Conservation (phyloP, 73 alveolate genomes). For the Blepharisma japonicum region DNA sequence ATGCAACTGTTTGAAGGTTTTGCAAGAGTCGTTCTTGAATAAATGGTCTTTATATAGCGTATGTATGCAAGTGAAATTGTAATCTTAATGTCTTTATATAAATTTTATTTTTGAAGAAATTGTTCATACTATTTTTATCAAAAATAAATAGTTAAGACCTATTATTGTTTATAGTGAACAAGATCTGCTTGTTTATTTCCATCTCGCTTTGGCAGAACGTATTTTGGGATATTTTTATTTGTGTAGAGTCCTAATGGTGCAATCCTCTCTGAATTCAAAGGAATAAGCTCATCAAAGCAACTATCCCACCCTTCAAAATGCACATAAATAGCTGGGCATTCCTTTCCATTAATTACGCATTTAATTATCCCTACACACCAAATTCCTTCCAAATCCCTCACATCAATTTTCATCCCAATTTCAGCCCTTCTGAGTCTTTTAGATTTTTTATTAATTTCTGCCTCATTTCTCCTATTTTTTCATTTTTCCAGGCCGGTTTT, state of each 20-base stretch:
- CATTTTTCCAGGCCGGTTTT: not conserved
- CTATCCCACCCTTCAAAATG: conserved; percentile 68
- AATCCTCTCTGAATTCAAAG: conserved; percentile 52
- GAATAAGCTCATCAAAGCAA: conserved; percentile 62
- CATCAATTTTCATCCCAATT: conserved; percentile 49
- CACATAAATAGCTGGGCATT: not conserved
- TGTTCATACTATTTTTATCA: too few relatives aligned
- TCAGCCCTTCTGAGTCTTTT: conserved; percentile 30
- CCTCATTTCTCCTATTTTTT: conserved; percentile 29
- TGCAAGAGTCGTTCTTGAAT: too few relatives aligned
- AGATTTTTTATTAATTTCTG: conserved; percentile 39
- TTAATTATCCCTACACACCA: conserved; percentile 66
- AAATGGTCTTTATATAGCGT: too few relatives aligned
- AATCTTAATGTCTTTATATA: too few relatives aligned
- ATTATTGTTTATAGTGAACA: too few relatives aligned
- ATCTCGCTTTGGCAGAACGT: not conserved
- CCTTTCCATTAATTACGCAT: conserved; percentile 31
- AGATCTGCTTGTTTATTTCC: conserved; percentile 23
- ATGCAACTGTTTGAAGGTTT: too few relatives aligned
- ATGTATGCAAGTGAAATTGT: too few relatives aligned
- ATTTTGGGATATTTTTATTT: conserved; percentile 59
- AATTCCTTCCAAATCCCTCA: conserved; percentile 62
- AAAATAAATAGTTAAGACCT: too few relatives aligned
- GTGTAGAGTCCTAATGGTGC: conserved; percentile 69
- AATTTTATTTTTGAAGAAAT: too few relatives aligned